Conservation (phyloP, 83 land plant species). For the Diphasiastrum complanatum region DNA sequence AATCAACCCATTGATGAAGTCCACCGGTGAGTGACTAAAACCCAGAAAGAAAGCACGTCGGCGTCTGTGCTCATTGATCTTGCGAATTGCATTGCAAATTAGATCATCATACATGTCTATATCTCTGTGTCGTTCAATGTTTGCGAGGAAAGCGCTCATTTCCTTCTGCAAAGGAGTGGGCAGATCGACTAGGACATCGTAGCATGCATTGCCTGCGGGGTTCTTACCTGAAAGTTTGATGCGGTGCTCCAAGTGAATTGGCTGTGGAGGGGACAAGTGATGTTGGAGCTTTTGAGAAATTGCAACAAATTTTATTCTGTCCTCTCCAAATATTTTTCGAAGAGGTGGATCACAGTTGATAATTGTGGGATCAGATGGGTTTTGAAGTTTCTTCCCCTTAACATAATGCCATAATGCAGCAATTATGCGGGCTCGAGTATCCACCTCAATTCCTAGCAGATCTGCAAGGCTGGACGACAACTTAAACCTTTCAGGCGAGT, state of each 20-base stretch:
- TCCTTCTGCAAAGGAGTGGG: conserved; percentile 87
- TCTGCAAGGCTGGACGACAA: conserved; percentile 68
- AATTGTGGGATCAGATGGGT: conserved; percentile 68
- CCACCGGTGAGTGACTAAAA: conserved; percentile 94
- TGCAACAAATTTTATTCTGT: conserved; percentile 56
- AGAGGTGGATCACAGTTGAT: conserved; percentile 80
- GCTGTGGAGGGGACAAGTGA: conserved; percentile 78
- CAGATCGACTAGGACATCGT: conserved; percentile 89
- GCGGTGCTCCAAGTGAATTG: conserved; percentile 77
- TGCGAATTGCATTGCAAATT: conserved; percentile 63
- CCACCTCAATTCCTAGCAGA: conserved; percentile 91
- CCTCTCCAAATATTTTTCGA: conserved; percentile 70
- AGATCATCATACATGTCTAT: conserved; percentile 86
- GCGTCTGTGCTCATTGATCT: conserved; percentile 91
- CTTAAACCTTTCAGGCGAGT: conserved; percentile 84
- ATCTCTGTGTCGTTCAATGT: conserved; percentile 76
- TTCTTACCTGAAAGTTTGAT: conserved; percentile 70
- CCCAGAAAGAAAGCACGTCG: conserved; percentile 94
- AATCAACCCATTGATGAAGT: conserved; percentile 84
- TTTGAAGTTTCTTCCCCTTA: conserved; percentile 78
- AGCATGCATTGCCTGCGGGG: conserved; percentile 80
- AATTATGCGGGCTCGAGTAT: conserved; percentile 75
- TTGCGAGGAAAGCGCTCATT: conserved; percentile 65
- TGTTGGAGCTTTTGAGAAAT: conserved; percentile 71
- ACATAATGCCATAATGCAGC: conserved; percentile 97